A percentile compares a stretch with the other conserved stretches of the same genome.
Conservation (phyloP, 2,329 filamentous ascomycete genomes). For the Fusarium virguliforme region DNA sequence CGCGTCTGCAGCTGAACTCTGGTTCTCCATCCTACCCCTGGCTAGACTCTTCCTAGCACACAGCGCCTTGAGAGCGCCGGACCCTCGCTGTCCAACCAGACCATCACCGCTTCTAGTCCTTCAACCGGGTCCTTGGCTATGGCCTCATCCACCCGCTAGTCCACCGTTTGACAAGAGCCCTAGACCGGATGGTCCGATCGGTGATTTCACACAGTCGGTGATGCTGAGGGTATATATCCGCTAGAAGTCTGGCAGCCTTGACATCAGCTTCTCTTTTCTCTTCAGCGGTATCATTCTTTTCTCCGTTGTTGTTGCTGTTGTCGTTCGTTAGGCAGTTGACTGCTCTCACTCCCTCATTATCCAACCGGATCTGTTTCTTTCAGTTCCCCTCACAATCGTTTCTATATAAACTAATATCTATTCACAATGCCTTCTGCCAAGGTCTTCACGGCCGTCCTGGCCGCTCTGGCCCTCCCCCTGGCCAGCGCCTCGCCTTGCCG, state of each 20-base stretch:
- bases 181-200: slow-evolving; percentile 10
- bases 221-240: slow-evolving; percentile 30
- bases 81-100: slow-evolving; percentile 9
- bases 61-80: neutral
- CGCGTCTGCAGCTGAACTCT: slow-evolving; percentile 17
- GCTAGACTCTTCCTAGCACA: slow-evolving; percentile 26
- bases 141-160: slow-evolving; percentile 9
- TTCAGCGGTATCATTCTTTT: slow-evolving; percentile 36
- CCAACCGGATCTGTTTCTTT: slow-evolving; percentile 8
- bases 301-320: slow-evolving; percentile 36
- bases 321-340: slow-evolving; percentile 41
- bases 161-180: slow-evolving; percentile 16
- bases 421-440: slow-evolving; percentile 39
- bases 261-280: neutral
- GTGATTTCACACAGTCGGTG: slow-evolving; percentile 19
- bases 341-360: slow-evolving; percentile 27
- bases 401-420: slow-evolving; percentile 22
- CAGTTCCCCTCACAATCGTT: slow-evolving; percentile 34
- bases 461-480: slow-evolving; percentile 38
- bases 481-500: slow-evolving; percentile 38
- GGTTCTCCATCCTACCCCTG: neutral
- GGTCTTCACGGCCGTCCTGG: slow-evolving; percentile 43
- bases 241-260: neutral
- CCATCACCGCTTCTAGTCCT: slow-evolving; percentile 12
- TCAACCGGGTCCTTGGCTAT: slow-evolving; percentile 10